phyloP scores from a whole-genome alignment of 2,329 filamentous ascomycete species.

The Setomelanomma holmii region DNA sequence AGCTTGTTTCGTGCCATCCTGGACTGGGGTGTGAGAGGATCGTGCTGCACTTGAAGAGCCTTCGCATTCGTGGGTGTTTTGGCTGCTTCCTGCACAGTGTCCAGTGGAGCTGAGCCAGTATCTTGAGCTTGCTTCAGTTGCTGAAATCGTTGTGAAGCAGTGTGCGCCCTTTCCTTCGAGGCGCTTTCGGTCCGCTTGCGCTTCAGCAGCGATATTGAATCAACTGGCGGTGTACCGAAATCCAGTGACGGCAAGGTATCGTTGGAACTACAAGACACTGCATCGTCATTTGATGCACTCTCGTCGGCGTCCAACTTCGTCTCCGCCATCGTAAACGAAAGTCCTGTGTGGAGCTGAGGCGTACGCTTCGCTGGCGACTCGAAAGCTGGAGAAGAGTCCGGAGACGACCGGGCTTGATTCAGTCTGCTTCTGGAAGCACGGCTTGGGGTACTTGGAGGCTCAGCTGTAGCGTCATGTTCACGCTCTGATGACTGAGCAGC shows the following conservation, averaged over 20 bases:
- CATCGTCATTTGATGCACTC: not conserved
- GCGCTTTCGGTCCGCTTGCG: constrained; percentile 34
- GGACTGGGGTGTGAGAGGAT: constrained; percentile 12
- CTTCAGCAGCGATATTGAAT: constrained; percentile 24
- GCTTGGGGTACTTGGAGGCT: constrained; percentile 6
- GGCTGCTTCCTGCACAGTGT: not conserved
- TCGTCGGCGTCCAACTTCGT: constrained; percentile 16
- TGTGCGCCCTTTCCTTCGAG: constrained; percentile 1
- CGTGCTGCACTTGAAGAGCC: not conserved
- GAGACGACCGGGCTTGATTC: constrained; percentile 10
- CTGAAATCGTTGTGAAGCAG: not conserved
- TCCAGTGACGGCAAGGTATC: constrained; percentile 22
- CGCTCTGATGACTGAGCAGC: too few species aligned
- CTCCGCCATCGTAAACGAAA: constrained; percentile 33
- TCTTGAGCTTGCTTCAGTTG: not conserved
- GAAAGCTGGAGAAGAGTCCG: constrained; percentile 32
- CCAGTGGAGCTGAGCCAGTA: not conserved
- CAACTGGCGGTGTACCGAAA: constrained; percentile 19
- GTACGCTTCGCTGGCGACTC: constrained; percentile 20
- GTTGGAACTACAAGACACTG: constrained; percentile 10
- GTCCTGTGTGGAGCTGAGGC: constrained; percentile 20
- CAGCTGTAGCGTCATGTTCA: not conserved
- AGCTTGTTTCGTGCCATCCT: constrained; percentile 37
- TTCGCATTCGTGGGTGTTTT: not conserved
- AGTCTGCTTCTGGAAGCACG: not conserved